These are phyloP conservation scores for Mycogone perniciosa DNA, from an alignment of 2,329 filamentous ascomycete species.

Conservation along the genomic window DNA sequence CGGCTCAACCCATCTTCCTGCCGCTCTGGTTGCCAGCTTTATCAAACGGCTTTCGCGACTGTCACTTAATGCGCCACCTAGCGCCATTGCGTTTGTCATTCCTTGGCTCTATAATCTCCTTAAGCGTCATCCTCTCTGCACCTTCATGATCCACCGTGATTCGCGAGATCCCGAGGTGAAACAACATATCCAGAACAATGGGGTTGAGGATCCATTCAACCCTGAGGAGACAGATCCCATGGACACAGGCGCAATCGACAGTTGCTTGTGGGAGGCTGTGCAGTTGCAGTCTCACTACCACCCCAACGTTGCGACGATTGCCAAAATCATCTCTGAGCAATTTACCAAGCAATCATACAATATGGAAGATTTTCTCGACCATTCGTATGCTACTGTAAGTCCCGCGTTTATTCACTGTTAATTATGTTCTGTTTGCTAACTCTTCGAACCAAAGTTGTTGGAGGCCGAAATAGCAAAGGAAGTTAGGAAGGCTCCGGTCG, in stretches of 20 bases:
- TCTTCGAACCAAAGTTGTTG: constrained; percentile 52
- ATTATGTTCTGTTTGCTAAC: constrained; percentile 26
- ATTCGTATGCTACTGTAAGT: constrained; percentile 77
- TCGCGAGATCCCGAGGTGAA: constrained; percentile 52
- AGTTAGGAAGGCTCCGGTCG: constrained; percentile 76
- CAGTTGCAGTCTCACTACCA: constrained; percentile 91
- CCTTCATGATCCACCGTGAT: constrained; percentile 90
- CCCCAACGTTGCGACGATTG: constrained; percentile 89
- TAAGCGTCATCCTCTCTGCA: constrained; percentile 81
- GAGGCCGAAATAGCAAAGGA: constrained; percentile 78
- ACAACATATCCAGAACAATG: constrained; percentile 53
- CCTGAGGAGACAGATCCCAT: constrained; percentile 73
- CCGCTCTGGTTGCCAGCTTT: constrained; percentile 86
- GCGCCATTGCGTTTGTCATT: constrained; percentile 79
- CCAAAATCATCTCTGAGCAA: constrained; percentile 90
- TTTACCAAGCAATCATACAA: constrained; percentile 95
- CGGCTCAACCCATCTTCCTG: constrained; percentile 84
- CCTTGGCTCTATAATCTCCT: constrained; percentile 96
- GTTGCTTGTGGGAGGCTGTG: constrained; percentile 90
- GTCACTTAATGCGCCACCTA: constrained; percentile 79
- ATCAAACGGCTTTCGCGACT: constrained; percentile 87
- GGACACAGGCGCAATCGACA: constrained; percentile 81
- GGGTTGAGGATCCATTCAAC: constrained; percentile 67
- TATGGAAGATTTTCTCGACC: constrained; percentile 94
- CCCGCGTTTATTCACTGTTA: neutral